Percentiles rank a stretch among this genome's conserved stretches.
These are phyloP conservation scores for Kwoniella shandongensis DNA, from an alignment of 768 basidiomycete species.

Conservation along the genomic window DNA sequence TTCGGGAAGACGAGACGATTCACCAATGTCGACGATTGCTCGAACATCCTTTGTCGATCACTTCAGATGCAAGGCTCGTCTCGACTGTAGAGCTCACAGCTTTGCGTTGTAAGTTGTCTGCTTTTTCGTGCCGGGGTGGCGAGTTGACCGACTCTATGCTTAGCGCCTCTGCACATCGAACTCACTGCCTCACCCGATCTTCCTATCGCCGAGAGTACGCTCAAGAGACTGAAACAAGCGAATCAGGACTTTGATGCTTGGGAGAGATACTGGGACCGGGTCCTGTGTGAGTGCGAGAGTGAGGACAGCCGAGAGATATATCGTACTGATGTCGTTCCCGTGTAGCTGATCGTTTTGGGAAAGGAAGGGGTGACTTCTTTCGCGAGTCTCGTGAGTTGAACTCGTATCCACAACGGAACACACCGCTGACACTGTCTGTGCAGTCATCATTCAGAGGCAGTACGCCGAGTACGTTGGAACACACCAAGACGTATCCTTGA, in stretches of 20 bases:
- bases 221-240: conserved; percentile 69
- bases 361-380: conserved; percentile 71
- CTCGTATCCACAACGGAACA: not conserved
- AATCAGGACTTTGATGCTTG: conserved; percentile 76
- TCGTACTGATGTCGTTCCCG: conserved; percentile 65
- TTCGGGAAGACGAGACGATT: conserved; percentile 91
- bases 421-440: not conserved
- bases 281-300: conserved; percentile 38
- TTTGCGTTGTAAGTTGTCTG: conserved; percentile 62
- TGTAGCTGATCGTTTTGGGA: conserved; percentile 62
- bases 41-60: conserved; percentile 81
- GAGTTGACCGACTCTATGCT: not conserved
- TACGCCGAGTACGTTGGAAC: conserved; percentile 57
- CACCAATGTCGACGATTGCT: conserved; percentile 74
- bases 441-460: conserved; percentile 69
- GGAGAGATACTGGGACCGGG: conserved; percentile 58
- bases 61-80: conserved; percentile 91
- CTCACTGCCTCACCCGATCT: conserved; percentile 70
- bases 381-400: conserved; percentile 62
- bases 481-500: conserved; percentile 69
- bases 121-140: not conserved
- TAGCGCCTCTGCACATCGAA: conserved; percentile 78
- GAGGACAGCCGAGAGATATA: conserved; percentile 35
- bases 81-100: conserved; percentile 92
- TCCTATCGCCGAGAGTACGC: conserved; percentile 71